Base-by-base conservation (phyloP, 768 basidiomycete species). In the Russula foetens region DNA sequence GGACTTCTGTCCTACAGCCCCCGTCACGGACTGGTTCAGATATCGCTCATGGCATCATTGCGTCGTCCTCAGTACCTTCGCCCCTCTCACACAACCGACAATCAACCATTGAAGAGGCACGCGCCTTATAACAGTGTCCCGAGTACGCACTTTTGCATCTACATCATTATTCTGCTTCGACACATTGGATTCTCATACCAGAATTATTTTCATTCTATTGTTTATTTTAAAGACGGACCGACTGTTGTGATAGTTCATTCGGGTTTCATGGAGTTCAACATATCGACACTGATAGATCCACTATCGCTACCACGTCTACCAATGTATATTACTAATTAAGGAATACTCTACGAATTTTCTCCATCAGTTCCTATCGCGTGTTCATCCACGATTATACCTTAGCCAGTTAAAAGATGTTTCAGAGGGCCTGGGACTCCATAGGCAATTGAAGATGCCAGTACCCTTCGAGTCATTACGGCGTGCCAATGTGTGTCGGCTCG, bases 131-230 rank as follows among this genome's bases (percentile, higher is more conserved):
- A 33, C 35, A 54, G 29, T 39, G 21, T 53, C 24, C 35, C 7
- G 28, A 41, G 49, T 28, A 56, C 24, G 7, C 15, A 35, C 29
- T 29, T 62, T 63, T 41, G 17, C 35, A 55, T 24, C 26, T 19
- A 44, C 53, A 55, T 44, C 31, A 45, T 14, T 19, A 51, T 52
- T 62, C 61, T 45, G 44, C 28, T 47, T 38, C 29, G 29, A 47
- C 53, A 3, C 54, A 62, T 3, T 46, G 50, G 17, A 53, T 24
- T 7, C 31, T 50, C 33, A 44, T 24, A 38, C 39, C 46, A 46
- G 53, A 59, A 61, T 61, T 43, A 50, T 48, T 63, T 38, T 24
- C 63, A 63, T 54, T 23, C 56, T 31, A 45, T 47, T 56, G 33
- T 52, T 62, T 46, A 46, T 62, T 19, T 46, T 24, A 45, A 38